Conservation (phyloP, 306 rosid species). For the Corylus americana region DNA sequence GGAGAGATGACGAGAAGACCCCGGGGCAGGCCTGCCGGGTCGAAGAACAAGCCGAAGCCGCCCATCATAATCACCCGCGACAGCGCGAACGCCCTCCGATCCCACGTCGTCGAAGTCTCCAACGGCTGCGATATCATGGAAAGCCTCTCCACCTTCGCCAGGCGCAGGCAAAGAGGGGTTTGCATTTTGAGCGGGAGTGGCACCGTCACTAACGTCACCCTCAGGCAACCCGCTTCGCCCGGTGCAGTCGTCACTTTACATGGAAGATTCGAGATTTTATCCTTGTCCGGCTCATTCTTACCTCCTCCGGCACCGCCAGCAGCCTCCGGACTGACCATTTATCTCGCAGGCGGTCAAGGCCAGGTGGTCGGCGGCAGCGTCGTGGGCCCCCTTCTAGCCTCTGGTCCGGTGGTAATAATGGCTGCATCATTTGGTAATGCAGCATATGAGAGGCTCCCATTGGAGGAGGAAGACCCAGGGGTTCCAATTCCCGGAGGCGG, state of each 20-base stretch:
- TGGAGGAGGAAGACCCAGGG: conserved; percentile 67
- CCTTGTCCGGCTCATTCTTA: conserved; percentile 78
- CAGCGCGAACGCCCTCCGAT: conserved; percentile 87
- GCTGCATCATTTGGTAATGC: conserved; percentile 94
- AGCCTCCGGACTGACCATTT: conserved; percentile 72
- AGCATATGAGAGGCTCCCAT: conserved; percentile 86
- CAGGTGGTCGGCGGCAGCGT: conserved; percentile 91
- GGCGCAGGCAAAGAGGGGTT: conserved; percentile 78
- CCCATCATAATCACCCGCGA: conserved; percentile 90
- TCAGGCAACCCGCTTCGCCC: conserved; percentile 79
- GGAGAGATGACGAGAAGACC: conserved; percentile 64
- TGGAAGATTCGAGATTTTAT: conserved; percentile 85
- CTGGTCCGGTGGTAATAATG: conserved; percentile 89
- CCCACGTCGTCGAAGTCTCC: conserved; percentile 85
- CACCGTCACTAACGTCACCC: conserved; percentile 82
- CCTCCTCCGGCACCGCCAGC: conserved; percentile 94
- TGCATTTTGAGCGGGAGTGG: conserved; percentile 87
- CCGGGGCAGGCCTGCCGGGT: conserved; percentile 82
- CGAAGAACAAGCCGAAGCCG: conserved; percentile 89
- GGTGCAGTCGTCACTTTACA: conserved; percentile 85
- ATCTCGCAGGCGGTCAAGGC: conserved; percentile 86
- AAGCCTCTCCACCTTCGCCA: conserved; percentile 60
- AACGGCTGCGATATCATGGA: conserved; percentile 86
- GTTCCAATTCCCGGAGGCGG: conserved; percentile 39
- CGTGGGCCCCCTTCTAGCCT: conserved; percentile 72